Base-by-base conservation (phyloP, 495 filamentous ascomycete species). In the Trichoderma asperelloides region DNA sequence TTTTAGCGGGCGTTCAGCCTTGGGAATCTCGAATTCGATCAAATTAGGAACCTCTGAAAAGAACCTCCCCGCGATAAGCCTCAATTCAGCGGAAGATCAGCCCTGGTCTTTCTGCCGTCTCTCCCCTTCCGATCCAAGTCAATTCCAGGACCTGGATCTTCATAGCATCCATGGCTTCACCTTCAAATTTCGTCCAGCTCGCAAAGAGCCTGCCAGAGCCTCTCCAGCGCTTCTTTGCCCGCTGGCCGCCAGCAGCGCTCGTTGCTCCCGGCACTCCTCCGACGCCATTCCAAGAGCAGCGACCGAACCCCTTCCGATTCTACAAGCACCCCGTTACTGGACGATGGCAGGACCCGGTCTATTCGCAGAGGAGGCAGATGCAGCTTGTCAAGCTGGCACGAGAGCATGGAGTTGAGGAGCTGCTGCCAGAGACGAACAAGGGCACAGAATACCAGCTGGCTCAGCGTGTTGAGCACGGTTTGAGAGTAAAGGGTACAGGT, bases 301-400 rank as follows among this genome's bases (percentile, higher is more conserved):
- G 69, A 43, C 83, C 79, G 33, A 95, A 95, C 71, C 93, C 93
- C 3, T 97, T 97, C 82, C 78, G 85, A 70, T 82, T 88, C 1
- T 81, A 80, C 64, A 89, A 89, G 76, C 86, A 91, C 78, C 86
- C 87, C 49, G 76, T 78, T 6, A 94, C 91, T 0, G 88, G 87
- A 11, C 84, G 82, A 74, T 97, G 92, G 93, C 86, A 89, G 68
- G 80, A 89, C 65, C 91, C 95, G 0, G 83, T 87, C 66, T 92
- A 87, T 80, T 93, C 91, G 3, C 82, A 96, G 65, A 85, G 96
- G 55, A 84, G 89, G 43, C 95, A 98, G 82, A 94, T 93, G 9
- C 94, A 97, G 67, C 82, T 98, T 39, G 90, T 93, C 67, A 96
- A 97, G 79, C 71, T 97, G 68, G 93, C 95, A 7, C 81, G 84